Percentiles rank a stretch among this genome's conserved stretches.
These are phyloP conservation scores for Aspergillus caelatus DNA, from an alignment of 2,329 filamentous ascomycete genomes.

Conservation along the genomic window DNA sequence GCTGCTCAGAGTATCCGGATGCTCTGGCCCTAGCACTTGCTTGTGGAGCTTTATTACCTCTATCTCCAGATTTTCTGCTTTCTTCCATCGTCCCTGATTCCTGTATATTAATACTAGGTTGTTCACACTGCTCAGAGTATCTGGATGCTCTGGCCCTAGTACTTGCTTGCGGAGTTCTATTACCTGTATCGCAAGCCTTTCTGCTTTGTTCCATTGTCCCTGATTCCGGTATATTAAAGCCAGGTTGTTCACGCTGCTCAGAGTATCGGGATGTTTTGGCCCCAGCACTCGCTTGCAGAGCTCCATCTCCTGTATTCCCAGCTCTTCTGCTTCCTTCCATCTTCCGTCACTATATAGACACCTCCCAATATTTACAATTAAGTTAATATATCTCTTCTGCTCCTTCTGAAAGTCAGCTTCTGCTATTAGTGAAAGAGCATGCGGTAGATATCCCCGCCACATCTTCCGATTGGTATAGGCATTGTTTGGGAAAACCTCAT, in stretches of 20 bases:
- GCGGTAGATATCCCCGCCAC: slow-evolving; percentile 20
- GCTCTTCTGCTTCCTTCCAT: slow-evolving; percentile 1
- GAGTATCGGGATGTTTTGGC: slow-evolving; percentile 1
- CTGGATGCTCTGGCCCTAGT: slow-evolving; percentile 6
- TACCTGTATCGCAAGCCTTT: not conserved
- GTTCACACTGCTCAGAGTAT: slow-evolving; percentile 19
- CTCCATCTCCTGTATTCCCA: not conserved
- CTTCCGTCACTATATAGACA: slow-evolving; percentile 9
- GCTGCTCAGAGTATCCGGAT: slow-evolving; percentile 12
- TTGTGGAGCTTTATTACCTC: slow-evolving; percentile 21
- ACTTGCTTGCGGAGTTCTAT: slow-evolving; percentile 10
- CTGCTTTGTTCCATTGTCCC: slow-evolving; percentile 7
- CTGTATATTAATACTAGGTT: not conserved
- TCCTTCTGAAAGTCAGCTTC: slow-evolving; percentile 2
- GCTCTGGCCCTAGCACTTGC: slow-evolving; percentile 16
- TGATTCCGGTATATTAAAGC: not conserved
- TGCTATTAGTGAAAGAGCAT: slow-evolving; percentile 7
- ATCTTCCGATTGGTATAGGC: slow-evolving; percentile 10
- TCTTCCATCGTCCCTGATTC: not conserved
- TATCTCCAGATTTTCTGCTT: slow-evolving; percentile 11
- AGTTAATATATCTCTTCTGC: not conserved
- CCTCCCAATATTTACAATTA: not conserved
- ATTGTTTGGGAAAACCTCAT: slow-evolving; percentile 11
- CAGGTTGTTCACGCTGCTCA: slow-evolving; percentile 1
- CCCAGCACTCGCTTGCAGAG: not conserved